Base-by-base conservation (phyloP, 805 yeast genomes). In the Cyberlindnera galapagoensis region DNA sequence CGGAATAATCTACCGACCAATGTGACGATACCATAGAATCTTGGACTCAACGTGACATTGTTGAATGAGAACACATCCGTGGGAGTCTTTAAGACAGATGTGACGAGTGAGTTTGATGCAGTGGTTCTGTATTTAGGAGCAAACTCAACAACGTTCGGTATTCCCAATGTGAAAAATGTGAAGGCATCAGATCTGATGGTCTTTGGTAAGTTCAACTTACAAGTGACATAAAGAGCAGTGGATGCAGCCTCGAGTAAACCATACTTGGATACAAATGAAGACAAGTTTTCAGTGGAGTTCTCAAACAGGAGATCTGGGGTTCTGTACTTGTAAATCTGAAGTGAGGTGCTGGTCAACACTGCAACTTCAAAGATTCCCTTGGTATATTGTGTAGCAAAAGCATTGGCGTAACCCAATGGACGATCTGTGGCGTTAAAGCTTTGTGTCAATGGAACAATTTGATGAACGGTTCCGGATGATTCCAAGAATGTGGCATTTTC, bases 211-310 rank as follows among this genome's bases (percentile, higher is more conserved):
- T 76, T 76, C 42, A 73, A 73, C 35, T 84, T 77, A 50, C 94
- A 82, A 2, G 95, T 83, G 32, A 86, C 75, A 43, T 82, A 81
- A 31, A 92, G 65, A 9, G 96, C 82, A 2, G 92, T 78, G 0
- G 95, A 80, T 51, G 97, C 90, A 4, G 94, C 79, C 55, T 94
- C 98, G 32, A 83, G 77, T 31, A 79, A 70, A 6, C 97, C 97
- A 54, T 86, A 87, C 34, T 82, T 80, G 29, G 73, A 71, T 12
- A 80, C 74, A 51, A 85, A 85, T 31, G 78, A 70, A 32, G 76
- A 69, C 32, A 84, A 71, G 14, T 81, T 76, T 24, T 80, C 88
- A 30, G 77, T 74, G 35, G 84, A 60, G 0, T 80, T 58, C 50
- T 80, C 81, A 42, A 90, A 69, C 5, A 86, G 70, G 52, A 80